Base-by-base conservation (phyloP, 2,329 filamentous ascomycete genomes). In the Pseudopyrenochaeta lycopersici region DNA sequence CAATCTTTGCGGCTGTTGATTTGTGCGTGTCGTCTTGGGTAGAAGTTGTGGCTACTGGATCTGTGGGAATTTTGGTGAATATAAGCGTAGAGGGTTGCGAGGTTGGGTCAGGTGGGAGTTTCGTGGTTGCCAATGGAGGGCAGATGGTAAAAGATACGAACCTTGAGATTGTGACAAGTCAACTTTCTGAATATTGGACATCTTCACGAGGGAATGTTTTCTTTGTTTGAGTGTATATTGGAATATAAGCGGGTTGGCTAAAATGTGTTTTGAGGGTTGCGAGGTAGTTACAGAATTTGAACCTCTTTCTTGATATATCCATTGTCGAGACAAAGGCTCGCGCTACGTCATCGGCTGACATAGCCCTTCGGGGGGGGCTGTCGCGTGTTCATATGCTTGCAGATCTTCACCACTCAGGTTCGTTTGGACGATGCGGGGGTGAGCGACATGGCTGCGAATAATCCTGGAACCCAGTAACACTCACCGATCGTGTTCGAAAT, bases 331-430 rank as follows among this genome's bases (percentile, higher is more conserved):
- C 33, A 39, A 47, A 18, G 35, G 20, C 12, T 7, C 20, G 17
- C 15, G 31, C 53, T 54, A 60, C 56, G 56, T 60, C 56, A 60
- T 49, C 27, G 23, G 56, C 53, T 57, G 38, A 57, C 50, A n/a
- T 46, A 20, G 42, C 53, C n/a, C n/a, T n/a, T 27, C 29, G 20
- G 33, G 21, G 15, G 30, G 48, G 43, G 54, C 54, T 54, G 44
- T 54, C 48, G 46, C 54, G 47, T 38, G 54, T 48, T 43, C 31
- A 49, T 44, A 27, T 54, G 54, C 51, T 54, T 51, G 44, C 4
- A 48, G 30, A 45, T 35, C 11, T 21, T 40, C 11, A 40, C n/a
- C 20, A 45, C 18, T 23, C 39, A 23, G 40, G 23, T 12, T 11
- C 17, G 17, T 18, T 42, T 27, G 23, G 12, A 11, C 40, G 40